Evolutionary conservation across 2,329 filamentous ascomycete species (phyloP).

Genomic region (Drechslera avenae): DNA sequence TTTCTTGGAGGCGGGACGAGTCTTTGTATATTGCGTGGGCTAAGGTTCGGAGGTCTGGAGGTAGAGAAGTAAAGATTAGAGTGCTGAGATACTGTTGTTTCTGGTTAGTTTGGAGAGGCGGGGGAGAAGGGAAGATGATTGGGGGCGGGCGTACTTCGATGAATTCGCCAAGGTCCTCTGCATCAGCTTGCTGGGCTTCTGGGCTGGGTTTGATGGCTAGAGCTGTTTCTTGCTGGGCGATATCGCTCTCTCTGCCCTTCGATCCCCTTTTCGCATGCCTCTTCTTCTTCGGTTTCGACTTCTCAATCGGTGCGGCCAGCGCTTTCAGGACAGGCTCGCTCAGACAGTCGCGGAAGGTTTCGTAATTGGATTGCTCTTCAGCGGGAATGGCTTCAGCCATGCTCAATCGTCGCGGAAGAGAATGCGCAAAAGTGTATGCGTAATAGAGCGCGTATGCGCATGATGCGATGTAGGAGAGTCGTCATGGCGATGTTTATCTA

Average conservation of each 20-base stretch:
- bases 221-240: conserved; percentile 9
- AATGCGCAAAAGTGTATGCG: not conserved
- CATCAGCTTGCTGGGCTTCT: conserved; percentile 46
- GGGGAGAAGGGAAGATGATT: not conserved
- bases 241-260: conserved; percentile 31
- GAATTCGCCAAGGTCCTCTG: conserved; percentile 78
- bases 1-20: conserved; percentile 55
- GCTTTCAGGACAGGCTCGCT: conserved; percentile 71
- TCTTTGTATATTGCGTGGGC: conserved; percentile 63
- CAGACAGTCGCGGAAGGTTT: conserved; percentile 75
- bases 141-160: conserved; percentile 61
- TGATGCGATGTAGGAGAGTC: conserved; percentile 6
- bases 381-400: conserved; percentile 43
- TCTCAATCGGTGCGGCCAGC: conserved; percentile 54
- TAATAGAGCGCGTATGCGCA: not conserved
- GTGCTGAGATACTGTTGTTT: conserved; percentile 66
- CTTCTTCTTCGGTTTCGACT: conserved; percentile 54
- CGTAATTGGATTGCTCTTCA: conserved; percentile 61
- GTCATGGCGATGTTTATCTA: conserved; percentile 24
- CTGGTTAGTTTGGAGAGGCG: conserved; percentile 4
- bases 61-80: conserved; percentile 71
- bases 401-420: not conserved
- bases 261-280: conserved; percentile 39
- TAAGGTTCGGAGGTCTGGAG: conserved; percentile 64
- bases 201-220: conserved; percentile 24